Percentiles rank a stretch among this genome's conserved stretches.
phyloP scores from a whole-genome alignment of 768 basidiomycete genomes.

The Naganishia vishniacii region DNA sequence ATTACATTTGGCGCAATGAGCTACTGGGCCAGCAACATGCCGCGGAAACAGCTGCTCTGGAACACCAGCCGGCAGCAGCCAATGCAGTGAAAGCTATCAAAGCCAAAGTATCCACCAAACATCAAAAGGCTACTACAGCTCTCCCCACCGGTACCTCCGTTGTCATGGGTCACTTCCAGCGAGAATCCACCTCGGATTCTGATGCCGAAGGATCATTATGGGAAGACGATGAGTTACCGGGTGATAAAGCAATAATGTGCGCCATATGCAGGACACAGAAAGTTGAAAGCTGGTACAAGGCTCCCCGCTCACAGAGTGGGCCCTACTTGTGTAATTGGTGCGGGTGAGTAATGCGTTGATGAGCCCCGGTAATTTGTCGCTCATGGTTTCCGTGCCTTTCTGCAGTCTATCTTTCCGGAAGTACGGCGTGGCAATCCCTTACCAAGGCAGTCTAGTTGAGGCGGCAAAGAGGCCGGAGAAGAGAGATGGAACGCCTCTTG shows the following conservation, averaged over 20 bases:
- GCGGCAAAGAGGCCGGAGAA: constrained; percentile 53
- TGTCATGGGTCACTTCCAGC: constrained; percentile 23
- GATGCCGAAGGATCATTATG: constrained; percentile 75
- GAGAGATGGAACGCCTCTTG: constrained; percentile 60
- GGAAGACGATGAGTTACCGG: constrained; percentile 57
- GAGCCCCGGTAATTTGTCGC: not conserved
- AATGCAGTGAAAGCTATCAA: constrained; percentile 23
- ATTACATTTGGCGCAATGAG: constrained; percentile 46
- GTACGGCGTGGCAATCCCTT: constrained; percentile 62
- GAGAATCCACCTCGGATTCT: constrained; percentile 32
- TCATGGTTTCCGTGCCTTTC: not conserved
- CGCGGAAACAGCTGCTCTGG: constrained; percentile 38
- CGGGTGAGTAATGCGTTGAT: constrained; percentile 51
- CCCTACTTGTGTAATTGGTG: constrained; percentile 77
- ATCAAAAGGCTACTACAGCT: constrained; percentile 20
- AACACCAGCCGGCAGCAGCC: constrained; percentile 12
- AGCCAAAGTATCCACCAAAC: constrained; percentile 13
- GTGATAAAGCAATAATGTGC: constrained; percentile 55
- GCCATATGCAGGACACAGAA: constrained; percentile 80
- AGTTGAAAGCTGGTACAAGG: constrained; percentile 80
- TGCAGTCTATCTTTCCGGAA: constrained; percentile 71
- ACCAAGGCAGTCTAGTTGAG: constrained; percentile 50
- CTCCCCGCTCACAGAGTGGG: constrained; percentile 75
- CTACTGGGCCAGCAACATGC: constrained; percentile 31
- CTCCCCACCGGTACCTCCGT: constrained; percentile 19